Evolutionary conservation across 2,329 filamentous ascomycete genomes (phyloP), one percentile per base, ranked within the genome.

Genomic region (Cytospora schulzeri): DNA sequence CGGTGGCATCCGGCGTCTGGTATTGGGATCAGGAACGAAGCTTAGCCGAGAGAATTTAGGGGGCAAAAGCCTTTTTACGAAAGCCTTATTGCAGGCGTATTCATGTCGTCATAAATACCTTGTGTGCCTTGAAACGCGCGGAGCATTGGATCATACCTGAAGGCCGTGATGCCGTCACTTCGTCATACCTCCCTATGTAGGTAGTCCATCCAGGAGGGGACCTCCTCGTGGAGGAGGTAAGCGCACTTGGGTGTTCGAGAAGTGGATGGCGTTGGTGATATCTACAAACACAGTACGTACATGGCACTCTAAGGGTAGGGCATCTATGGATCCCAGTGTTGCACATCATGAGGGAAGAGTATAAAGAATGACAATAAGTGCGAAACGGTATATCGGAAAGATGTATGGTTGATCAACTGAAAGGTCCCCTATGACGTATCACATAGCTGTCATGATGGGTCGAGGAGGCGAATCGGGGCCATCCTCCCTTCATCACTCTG

Each of bases 171-270:
- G 52, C 28, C 52, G 29, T 56, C 29, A 50, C 52, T 55, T 62
- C 60, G 60, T 62, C 60, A 62, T 62, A 12, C 31, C 48, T 56
- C 7, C 45, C 33, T 29, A 48, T 22, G 52, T 62, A 50, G 15
- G n/a, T 19, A 4, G 26, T 35, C 15, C 35, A 19, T 19, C 15
- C 28, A 28, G 26, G 26, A 53, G 51, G 51, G 15, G 26, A 14
- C 3, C n/a, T 17, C 38, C 17, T 6, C 11, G n/a, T 12, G 45
- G 45, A 48, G 45, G 45, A 41, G 17, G n/a, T 48, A 22, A 48
- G 45, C 11, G 33, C 33, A 35, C 12, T 4, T 35, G 4, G 2
- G n/a, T 24, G 12, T 24, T 24, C 45, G 17, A 14, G 7, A 4
- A 14, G 22, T 48, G 9, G 19, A 11, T 7, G 11, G 8, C n/a